Conservation (phyloP, 176 grass and related monocot species). For the Musa acuminata region DNA sequence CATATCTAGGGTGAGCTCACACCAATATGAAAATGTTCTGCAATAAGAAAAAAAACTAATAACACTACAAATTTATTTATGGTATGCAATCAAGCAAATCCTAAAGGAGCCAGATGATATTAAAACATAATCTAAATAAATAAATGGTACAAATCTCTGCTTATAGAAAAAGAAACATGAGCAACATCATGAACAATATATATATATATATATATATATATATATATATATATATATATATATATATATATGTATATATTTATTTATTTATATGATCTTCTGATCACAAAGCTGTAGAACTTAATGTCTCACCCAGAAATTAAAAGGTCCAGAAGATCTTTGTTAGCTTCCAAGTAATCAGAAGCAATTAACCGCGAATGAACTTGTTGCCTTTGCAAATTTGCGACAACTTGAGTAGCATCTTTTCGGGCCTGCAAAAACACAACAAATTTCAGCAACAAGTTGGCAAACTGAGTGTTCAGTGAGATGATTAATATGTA, state of each 20-base stretch:
- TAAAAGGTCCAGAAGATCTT: slow-evolving; percentile 76
- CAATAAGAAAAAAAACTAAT: too few species aligned
- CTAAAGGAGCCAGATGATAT: too few species aligned
- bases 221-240: not conserved
- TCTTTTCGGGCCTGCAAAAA: slow-evolving; percentile 73
- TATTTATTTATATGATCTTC: not conserved
- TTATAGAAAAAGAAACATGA: too few species aligned
- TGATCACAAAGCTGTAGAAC: not conserved
- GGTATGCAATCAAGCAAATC: too few species aligned
- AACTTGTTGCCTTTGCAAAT: slow-evolving; percentile 78
- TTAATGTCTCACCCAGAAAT: slow-evolving; percentile 46
- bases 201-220: too few species aligned
- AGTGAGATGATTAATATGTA: not conserved
- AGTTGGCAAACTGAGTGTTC: not conserved
- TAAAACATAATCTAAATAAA: too few species aligned
- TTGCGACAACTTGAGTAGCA: slow-evolving; percentile 82
- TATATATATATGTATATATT: not conserved
- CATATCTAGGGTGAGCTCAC: not conserved
- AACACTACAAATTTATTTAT: too few species aligned
- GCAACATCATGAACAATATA: too few species aligned
- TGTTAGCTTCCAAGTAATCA: slow-evolving; percentile 73
- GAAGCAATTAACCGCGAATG: slow-evolving; percentile 59
- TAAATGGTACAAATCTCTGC: too few species aligned
- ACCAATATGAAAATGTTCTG: too few species aligned
- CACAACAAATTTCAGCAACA: slow-evolving; percentile 9